These are phyloP conservation scores for Amylocarpus encephaloides DNA, from an alignment of 2,329 filamentous ascomycete genomes.

Conservation along the genomic window DNA sequence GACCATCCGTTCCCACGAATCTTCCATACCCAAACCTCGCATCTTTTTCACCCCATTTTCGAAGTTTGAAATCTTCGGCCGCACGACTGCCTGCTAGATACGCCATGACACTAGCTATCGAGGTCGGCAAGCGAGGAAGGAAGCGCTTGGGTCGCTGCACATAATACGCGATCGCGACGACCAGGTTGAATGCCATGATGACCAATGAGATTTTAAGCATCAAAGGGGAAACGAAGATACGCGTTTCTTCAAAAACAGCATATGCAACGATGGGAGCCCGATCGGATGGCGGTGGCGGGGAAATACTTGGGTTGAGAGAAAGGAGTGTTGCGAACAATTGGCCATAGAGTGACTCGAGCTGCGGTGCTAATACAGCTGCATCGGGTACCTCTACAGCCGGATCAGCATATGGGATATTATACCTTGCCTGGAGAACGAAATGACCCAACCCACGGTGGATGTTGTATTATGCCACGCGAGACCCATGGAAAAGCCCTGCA, in stretches of 20 bases:
- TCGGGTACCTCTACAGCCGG: slow-evolving; percentile 32
- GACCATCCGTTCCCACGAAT: slow-evolving; percentile 42
- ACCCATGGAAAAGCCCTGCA: too few relatives aligned
- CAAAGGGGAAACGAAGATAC: slow-evolving; percentile 42
- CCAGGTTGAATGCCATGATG: slow-evolving; percentile 39
- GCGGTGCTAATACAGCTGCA: slow-evolving; percentile 22
- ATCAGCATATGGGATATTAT: slow-evolving; percentile 33
- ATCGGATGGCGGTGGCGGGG: slow-evolving; percentile 24
- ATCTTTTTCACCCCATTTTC: slow-evolving; percentile 5
- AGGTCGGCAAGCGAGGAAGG: slow-evolving; percentile 46
- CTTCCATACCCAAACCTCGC: slow-evolving; percentile 42
- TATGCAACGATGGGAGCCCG: not conserved
- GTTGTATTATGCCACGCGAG: slow-evolving; percentile 43
- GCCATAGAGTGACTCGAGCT: slow-evolving; percentile 31
- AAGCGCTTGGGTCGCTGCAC: slow-evolving; percentile 35
- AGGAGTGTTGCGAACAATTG: slow-evolving; percentile 40
- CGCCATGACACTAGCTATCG: slow-evolving; percentile 41
- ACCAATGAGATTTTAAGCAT: slow-evolving; percentile 41
- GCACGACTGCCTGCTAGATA: slow-evolving; percentile 43
- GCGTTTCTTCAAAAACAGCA: slow-evolving; percentile 28
- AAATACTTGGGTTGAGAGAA: slow-evolving; percentile 36
- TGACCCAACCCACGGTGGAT: slow-evolving; percentile 39
- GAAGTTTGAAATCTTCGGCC: slow-evolving; percentile 32
- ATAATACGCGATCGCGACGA: slow-evolving; percentile 40
- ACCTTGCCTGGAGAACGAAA: slow-evolving; percentile 37